Evolutionary conservation across 1,284 basidiomycete genomes (phyloP).

Genomic region (Ganoderma sinense): DNA sequence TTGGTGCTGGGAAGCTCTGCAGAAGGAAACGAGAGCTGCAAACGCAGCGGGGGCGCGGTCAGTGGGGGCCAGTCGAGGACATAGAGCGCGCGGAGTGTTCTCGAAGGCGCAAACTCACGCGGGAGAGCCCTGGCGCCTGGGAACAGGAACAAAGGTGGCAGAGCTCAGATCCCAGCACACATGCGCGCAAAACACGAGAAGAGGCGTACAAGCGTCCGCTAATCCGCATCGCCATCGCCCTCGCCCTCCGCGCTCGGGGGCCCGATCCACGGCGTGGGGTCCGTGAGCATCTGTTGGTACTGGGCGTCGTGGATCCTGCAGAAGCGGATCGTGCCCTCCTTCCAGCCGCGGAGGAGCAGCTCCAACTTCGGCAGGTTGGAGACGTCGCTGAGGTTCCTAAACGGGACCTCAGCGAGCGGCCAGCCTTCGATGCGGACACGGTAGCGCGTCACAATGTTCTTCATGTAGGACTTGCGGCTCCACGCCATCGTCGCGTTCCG

Average conservation of each 20-base stretch:
- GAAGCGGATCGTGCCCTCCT: constrained; percentile 38
- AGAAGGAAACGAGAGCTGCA: constrained; percentile 9
- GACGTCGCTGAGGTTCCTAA: constrained; percentile 43
- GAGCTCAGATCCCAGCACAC: neutral
- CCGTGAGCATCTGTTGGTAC: constrained; percentile 21
- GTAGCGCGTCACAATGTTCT: constrained; percentile 41
- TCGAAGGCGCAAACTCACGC: constrained; percentile 17
- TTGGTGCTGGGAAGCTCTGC: constrained; percentile 5
- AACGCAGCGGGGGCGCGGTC: neutral
- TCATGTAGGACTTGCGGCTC: constrained; percentile 40
- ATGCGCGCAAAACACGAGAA: neutral
- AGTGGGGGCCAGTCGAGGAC: constrained; percentile 3
- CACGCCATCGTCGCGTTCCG: constrained; percentile 40
- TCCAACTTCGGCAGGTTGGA: constrained; percentile 42
- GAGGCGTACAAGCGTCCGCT: constrained; percentile 1
- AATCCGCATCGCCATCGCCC: constrained; percentile 15
- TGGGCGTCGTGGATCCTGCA: constrained; percentile 31
- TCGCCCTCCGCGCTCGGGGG: constrained; percentile 7
- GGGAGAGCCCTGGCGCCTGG: constrained; percentile 7
- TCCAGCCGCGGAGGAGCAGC: constrained; percentile 39
- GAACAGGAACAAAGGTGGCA: neutral
- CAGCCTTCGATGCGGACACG: constrained; percentile 41
- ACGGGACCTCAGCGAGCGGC: constrained; percentile 41
- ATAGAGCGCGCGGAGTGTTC: constrained; percentile 5
- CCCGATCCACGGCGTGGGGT: constrained; percentile 31